Base-by-base conservation (phyloP, 495 filamentous ascomycete genomes). In the Xylaria flabelliformis region DNA sequence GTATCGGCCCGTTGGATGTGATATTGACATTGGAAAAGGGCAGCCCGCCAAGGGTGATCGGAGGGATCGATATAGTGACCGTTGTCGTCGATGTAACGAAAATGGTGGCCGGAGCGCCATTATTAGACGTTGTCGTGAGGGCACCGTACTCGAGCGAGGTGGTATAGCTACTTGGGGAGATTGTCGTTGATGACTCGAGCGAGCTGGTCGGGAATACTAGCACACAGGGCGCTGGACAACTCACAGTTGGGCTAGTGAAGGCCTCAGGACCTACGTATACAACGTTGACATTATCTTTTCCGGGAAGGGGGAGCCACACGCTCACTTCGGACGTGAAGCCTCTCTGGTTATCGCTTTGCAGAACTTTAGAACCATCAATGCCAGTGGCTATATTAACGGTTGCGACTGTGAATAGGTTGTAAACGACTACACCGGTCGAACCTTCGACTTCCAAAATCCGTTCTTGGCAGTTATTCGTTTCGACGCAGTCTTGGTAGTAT, bases 401-500 rank as follows among this genome's bases (percentile, higher is more conserved):
- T 17, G 34, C 75, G n/a, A 73, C 73, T 1, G 75, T 79, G 46
- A 75, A 75, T n/a, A 79, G 51, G 71, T 79, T 77, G 71, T 64
- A 75, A 26, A 77, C 72, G 15, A 61, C 63, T 0, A 79, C 59
- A 29, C 63, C 67, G 19, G 72, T 73, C 36, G 72, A 80, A 7
- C 79, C 74, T 41, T 70, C 53, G 26, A 80, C 73, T 21, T 80
- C 65, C 19, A 83, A 69, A 15, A 74, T 78, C 2, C 70, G 64
- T 3, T 77, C 61, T 68, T 85, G 82, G 67, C 82, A 85, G 64
- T 80, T 76, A 34, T 82, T 73, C 2, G 79, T 76, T 50, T 76
- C 70, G 9, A 82, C 66, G 67, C 80, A 83, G 65, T 75, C 70
- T 61, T 82, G 73, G 41, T 74, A 75, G 79, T 89, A 90, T 72